Percentiles rank a stretch among this genome's conserved stretches.
Conservation (phyloP, 495 filamentous ascomycete species). For the Massariosphaeria phaeospora region DNA sequence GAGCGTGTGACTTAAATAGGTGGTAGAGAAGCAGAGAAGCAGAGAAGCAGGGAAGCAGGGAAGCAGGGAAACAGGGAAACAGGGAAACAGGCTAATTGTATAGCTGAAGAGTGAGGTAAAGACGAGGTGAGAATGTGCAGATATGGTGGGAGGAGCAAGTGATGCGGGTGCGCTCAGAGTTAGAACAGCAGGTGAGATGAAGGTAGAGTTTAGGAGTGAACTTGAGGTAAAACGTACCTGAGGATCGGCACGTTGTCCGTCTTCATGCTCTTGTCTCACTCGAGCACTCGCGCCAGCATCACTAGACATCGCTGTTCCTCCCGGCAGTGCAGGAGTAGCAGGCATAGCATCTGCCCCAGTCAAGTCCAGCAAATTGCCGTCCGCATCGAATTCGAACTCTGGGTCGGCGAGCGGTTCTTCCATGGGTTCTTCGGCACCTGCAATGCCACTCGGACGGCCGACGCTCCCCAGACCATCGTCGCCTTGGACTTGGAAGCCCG, state of each 20-base stretch:
- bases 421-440: slow-evolving; percentile 43
- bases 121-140: not conserved
- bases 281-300: slow-evolving; percentile 42
- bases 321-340: slow-evolving; percentile 8
- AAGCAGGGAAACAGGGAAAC: not conserved
- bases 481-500: slow-evolving; percentile 38
- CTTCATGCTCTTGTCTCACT: slow-evolving; percentile 42
- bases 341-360: not conserved
- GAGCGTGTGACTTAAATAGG: slow-evolving; percentile 7
- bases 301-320: slow-evolving; percentile 31
- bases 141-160: not conserved
- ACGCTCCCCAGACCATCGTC: slow-evolving; percentile 33
- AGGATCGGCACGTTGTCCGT: slow-evolving; percentile 34
- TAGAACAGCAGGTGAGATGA: not conserved
- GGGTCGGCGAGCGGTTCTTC: slow-evolving; percentile 53
- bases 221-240: slow-evolving; percentile 28
- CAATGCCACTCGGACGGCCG: slow-evolving; percentile 6
- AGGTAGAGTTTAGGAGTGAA: slow-evolving; percentile 15
- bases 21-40: not conserved
- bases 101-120: not conserved
- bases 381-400: slow-evolving; percentile 61
- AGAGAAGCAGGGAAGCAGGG: not conserved
- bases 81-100: not conserved
- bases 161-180: not conserved
- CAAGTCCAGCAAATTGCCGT: slow-evolving; percentile 54